phyloP scores from a whole-genome alignment of 1,139 yeast species.

The Protomyces arabidopsidicola region DNA sequence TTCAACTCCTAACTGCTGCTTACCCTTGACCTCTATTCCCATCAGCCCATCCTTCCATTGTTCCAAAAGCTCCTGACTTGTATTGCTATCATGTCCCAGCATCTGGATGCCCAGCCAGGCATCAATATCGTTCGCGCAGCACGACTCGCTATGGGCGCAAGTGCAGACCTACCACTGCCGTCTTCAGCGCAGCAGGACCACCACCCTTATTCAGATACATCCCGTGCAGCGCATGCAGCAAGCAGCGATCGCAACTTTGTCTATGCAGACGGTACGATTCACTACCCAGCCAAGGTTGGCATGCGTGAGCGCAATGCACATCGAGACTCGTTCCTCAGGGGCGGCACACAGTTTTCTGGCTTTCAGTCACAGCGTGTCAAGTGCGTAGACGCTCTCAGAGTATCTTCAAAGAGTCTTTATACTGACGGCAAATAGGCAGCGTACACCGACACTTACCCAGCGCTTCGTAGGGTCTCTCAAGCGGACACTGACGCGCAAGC shows the following conservation, averaged over 20 bases:
- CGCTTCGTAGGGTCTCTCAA: not conserved
- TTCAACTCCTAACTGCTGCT: not conserved
- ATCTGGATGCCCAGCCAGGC: constrained; percentile 12
- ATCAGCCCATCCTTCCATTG: not conserved
- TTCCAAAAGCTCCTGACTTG: not conserved
- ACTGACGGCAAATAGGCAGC: not conserved
- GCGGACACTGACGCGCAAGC: not conserved
- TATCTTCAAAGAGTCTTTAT: not conserved
- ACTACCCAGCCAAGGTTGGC: constrained; percentile 5
- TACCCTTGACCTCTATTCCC: no score
- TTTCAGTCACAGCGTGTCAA: not conserved
- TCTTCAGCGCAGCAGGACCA: not conserved
- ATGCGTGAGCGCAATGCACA: constrained; percentile 7
- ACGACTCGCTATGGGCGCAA: constrained; percentile 13
- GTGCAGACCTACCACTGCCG: not conserved
- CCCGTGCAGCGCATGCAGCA: not conserved
- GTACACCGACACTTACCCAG: not conserved
- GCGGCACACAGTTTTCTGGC: constrained; percentile 11
- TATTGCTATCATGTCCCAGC: not conserved
- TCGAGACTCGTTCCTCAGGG: constrained; percentile 24
- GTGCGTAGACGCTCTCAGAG: not conserved
- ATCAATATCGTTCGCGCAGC: constrained; percentile 15
- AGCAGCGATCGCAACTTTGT: not conserved
- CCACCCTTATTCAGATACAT: not conserved
- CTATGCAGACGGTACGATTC: not conserved